Evolutionary conservation across 176 grass and related monocot genomes (phyloP), one percentile per base, ranked within the genome.

Genomic region (Coix lacrymajobi): DNA sequence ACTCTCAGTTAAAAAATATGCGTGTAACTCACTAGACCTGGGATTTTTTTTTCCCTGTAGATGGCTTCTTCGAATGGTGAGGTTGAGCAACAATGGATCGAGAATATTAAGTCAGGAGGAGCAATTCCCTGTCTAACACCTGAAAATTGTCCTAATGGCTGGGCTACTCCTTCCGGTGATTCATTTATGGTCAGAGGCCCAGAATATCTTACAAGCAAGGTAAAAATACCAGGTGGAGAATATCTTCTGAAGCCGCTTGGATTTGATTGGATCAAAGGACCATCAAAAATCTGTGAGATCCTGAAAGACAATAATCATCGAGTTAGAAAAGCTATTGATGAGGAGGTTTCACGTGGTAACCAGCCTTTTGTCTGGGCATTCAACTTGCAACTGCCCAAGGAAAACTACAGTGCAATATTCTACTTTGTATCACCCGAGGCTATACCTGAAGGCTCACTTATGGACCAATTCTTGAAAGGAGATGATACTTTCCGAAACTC

Each of bases 341-440:
- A 88, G 29, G 87, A 93, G 74, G 79, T 79, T 77, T 89, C 64
- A 6, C 25, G 5, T 78, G 86, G 86, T 68, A 87, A 86, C 60
- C 75, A 89, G 28, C 96, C 92, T 40, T 98, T 95, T 84, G 82
- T 93, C 40, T 98, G 96, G 96, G 92, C 92, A 36, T 98, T 98
- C 58, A 98, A 98, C 87, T 72, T 98, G 83, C 96, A 98, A 89
- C 56, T 98, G 11, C 92, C 96, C 46, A 98, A 95, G 84, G 96
- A 98, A 70, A 95, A 93, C 69, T 92, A 93, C 48, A 91, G 90
- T 25, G 87, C 85, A 32, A 78, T 93, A 80, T 80, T 92, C 76
- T 98, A 95, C 71, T 98, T 95, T 45, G 79, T 95, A 66, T 86
- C 85, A 3, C 66, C 90, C 29, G 85, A 98, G 54, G 90, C 88